Base-by-base conservation (phyloP, 2,329 filamentous ascomycete genomes). In the Fusarium bulbicola region DNA sequence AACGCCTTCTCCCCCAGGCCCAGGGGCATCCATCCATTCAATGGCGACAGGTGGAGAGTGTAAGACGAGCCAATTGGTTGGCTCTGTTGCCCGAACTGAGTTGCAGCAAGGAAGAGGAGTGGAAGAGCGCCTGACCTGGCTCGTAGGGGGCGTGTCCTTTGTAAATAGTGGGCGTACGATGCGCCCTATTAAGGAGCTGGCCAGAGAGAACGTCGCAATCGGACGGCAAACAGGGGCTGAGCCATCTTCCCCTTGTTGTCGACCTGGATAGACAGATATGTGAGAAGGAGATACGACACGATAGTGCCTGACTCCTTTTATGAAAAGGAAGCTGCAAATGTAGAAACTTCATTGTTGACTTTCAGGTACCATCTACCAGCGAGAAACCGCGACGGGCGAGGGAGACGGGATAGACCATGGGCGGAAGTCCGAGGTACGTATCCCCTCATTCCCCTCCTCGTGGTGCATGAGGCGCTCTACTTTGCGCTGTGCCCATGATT, bases 41-140 rank as follows among this genome's bases (percentile, higher is more conserved):
- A 74, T 70, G 66, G 70, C 63, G 56, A 63, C 53, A 64, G 65
- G 76, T 74, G 76, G 76, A 50, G 74, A 67, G 61, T 45, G 64
- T 59, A 53, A 53, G 45, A 54, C 53, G 53, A 54, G 52, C 50
- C 66, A 65, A 77, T 77, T 77, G 65, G 65, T 36, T 32, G 66
- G 68, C 36, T 63, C 74, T 50, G 75, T 67, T 70, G 75, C 73
- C 72, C 69, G 67, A 69, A 76, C 69, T 74, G 68, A 77, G 75
- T 72, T 77, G 66, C 72, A 66, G 65, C 66, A 74, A 50, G 61
- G 73, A 75, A 68, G 75, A 62, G 40, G 54, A 59, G 63, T 68
- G 54, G 43, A 42, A 64, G 61, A 63, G 57, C 62, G 59, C 63
- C 47, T 56, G 60, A 40, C 40, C 58, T 56, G 64, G 66, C 61